Percentiles rank a stretch among this genome's conserved stretches.
These are phyloP conservation scores for Entomortierella parvispora DNA, from an alignment of 192 early-diverging fungal species.

Conservation along the genomic window DNA sequence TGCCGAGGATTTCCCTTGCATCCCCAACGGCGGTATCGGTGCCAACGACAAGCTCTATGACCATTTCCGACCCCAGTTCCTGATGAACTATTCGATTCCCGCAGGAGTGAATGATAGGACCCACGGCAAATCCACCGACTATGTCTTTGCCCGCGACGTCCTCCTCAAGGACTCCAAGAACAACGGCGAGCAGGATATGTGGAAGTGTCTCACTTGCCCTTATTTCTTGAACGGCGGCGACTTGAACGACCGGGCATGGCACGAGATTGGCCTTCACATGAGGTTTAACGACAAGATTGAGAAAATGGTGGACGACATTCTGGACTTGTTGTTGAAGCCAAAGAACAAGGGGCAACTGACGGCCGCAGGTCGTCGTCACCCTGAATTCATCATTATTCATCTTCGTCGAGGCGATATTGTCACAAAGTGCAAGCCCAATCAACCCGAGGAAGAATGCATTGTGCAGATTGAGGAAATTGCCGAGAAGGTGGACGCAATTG, in stretches of 20 bases:
- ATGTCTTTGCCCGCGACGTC: slow-evolving; percentile 18
- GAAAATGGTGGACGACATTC: slow-evolving; percentile 33
- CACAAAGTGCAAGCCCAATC: slow-evolving; percentile 36
- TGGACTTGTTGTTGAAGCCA: slow-evolving; percentile 16
- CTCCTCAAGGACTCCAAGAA: slow-evolving; percentile 21
- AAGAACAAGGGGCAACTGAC: neutral
- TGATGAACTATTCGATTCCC: slow-evolving; percentile 30
- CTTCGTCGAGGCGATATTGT: slow-evolving; percentile 48
- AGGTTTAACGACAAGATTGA: slow-evolving; percentile 29
- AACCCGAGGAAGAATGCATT: slow-evolving; percentile 30
- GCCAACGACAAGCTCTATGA: slow-evolving; percentile 34
- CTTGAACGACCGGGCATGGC: slow-evolving; percentile 24
- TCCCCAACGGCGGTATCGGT: slow-evolving; percentile 41
- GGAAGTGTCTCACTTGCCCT: slow-evolving; percentile 44
- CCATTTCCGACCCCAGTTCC: slow-evolving; percentile 44
- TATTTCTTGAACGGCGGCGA: slow-evolving; percentile 23
- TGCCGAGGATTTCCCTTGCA: slow-evolving; percentile 34
- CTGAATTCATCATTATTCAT: slow-evolving; percentile 45
- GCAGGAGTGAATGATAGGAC: neutral
- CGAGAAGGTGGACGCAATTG: slow-evolving; percentile 45
- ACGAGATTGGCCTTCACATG: slow-evolving; percentile 31
- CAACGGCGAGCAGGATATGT: slow-evolving; percentile 10
- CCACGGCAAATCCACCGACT: slow-evolving; percentile 12
- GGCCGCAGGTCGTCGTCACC: slow-evolving; percentile 15
- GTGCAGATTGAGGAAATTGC: slow-evolving; percentile 51